These are phyloP conservation scores for Salix suchowensis DNA, from an alignment of 345 rosid species.

Conservation along the genomic window DNA sequence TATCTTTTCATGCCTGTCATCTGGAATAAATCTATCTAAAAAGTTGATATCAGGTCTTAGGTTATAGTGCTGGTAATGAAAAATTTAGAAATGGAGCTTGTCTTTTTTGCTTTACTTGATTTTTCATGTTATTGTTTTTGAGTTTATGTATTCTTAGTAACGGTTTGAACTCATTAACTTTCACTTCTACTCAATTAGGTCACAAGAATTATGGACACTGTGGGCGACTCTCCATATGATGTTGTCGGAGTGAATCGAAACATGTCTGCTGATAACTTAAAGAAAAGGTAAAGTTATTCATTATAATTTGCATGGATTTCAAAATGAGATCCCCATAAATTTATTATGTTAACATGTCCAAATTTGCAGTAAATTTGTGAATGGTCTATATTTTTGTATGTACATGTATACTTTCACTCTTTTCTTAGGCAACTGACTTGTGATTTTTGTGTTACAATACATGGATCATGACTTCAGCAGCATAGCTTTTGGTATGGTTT, in stretches of 20 bases:
- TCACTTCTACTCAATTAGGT: conserved; percentile 43
- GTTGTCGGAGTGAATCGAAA: conserved; percentile 70
- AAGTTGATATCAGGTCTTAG: not conserved
- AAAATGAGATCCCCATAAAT: not conserved
- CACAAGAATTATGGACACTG: conserved; percentile 78
- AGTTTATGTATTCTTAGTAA: not conserved
- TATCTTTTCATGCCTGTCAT: not conserved
- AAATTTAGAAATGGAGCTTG: not conserved
- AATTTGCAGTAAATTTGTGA: not conserved
- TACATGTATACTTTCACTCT: not conserved
- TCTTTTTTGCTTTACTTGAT: not conserved
- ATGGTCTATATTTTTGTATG: not conserved
- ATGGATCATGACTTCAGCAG: not conserved
- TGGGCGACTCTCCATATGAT: conserved; percentile 64
- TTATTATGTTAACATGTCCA: not conserved
- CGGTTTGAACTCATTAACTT: not conserved
- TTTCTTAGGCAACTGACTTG: not conserved
- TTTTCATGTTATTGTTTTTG: not conserved
- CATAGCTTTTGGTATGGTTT: not conserved
- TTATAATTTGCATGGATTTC: not conserved
- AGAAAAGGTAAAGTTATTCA: conserved; percentile 62
- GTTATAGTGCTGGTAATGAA: not conserved
- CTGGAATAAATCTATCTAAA: not conserved
- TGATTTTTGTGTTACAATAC: not conserved
- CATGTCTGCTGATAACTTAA: conserved; percentile 65